A percentile compares a stretch with the other conserved stretches of the same genome.
Conservation (phyloP, 768 basidiomycete genomes). For the Lactarius sp. region DNA sequence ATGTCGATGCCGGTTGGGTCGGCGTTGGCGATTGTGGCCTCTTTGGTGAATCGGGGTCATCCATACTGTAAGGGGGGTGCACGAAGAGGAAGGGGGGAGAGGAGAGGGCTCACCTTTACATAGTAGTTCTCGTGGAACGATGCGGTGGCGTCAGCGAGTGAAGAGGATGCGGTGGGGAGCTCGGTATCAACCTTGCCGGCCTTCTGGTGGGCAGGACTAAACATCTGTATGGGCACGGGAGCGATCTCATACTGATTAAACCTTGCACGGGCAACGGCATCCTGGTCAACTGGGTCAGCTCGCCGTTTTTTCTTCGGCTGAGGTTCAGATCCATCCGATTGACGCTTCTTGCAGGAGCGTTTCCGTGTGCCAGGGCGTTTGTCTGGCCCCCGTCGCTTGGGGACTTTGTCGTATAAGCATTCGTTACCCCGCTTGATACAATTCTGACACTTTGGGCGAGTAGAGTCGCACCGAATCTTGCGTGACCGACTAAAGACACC, state of each 20-base stretch:
- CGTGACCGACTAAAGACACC: constrained; percentile 58
- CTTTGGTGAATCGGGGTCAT: constrained; percentile 12
- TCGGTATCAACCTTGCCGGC: constrained; percentile 10
- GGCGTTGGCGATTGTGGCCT: constrained; percentile 16
- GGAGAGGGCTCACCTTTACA: constrained; percentile 15
- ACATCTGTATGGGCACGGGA: constrained; percentile 13
- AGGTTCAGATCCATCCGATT: constrained; percentile 45
- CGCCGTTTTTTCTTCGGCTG: constrained; percentile 35
- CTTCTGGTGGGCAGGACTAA: constrained; percentile 9
- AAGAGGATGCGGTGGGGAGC: constrained; percentile 8
- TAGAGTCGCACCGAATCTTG: constrained; percentile 85
- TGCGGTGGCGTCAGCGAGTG: not conserved
- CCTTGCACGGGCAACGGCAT: not conserved
- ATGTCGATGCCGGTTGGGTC: constrained; percentile 14
- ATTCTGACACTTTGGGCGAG: constrained; percentile 75
- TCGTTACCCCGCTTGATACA: constrained; percentile 71
- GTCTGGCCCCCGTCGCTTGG: constrained; percentile 81
- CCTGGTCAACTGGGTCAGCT: constrained; percentile 25
- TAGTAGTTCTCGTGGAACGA: constrained; percentile 18
- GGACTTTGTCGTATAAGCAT: constrained; percentile 75
- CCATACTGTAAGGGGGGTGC: constrained; percentile 1
- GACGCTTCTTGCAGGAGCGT: constrained; percentile 79
- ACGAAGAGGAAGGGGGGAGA: not conserved
- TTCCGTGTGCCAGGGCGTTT: constrained; percentile 81
- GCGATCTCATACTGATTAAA: constrained; percentile 18